Base-by-base conservation (phyloP, 2,329 filamentous ascomycete genomes). In the Stagonosporopsis rhizophila region DNA sequence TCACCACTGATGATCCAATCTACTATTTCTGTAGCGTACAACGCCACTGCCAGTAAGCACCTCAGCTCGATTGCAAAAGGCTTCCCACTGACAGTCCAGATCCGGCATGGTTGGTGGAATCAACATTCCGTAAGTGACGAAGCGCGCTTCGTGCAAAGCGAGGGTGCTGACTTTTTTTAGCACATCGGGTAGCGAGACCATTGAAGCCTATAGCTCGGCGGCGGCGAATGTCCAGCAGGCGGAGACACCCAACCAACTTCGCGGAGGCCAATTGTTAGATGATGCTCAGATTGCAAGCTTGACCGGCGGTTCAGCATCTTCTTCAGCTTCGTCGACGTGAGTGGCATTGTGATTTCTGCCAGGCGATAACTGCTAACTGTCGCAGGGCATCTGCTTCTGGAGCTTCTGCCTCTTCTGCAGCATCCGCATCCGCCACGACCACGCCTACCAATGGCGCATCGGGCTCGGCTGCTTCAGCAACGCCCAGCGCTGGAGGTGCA, bases 21-120 rank as follows among this genome's bases (percentile, higher is more conserved):
- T 71, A 62, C 39, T 71, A 55, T 39, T 71, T 66, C 54, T 71
- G 69, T 45, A 41, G 59, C 14, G 55, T 63, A 7, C 40, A 40
- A 20, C 51, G 34, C 35, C 67, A 70, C 58, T 71, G 69, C 52
- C 61, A 65, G 54, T 48, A 17, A 40, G 37, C 30, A 22, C 14
- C 15, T n/a, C 6, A 27, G 4, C 20, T 19, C 1, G 9, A 17
- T 25, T 25, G 12, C 11, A 22, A 7, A 38, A 3, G 5, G 25
- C 8, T 8, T 14, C 11, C 32, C 4, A 30, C 37, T 53, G 11
- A 47, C 12, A 6, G 5, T 20, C 6, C 15, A 47, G 50, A 28
- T 27, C 37, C 15, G 53, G 53, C 3, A 56, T 56, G 53, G 53
- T 56, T 1, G 47, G 53, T 5, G 48, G 53, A n/a, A 40, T 56